phyloP scores from a whole-genome alignment of 495 filamentous ascomycete species.

The Penicillium nucicola region DNA sequence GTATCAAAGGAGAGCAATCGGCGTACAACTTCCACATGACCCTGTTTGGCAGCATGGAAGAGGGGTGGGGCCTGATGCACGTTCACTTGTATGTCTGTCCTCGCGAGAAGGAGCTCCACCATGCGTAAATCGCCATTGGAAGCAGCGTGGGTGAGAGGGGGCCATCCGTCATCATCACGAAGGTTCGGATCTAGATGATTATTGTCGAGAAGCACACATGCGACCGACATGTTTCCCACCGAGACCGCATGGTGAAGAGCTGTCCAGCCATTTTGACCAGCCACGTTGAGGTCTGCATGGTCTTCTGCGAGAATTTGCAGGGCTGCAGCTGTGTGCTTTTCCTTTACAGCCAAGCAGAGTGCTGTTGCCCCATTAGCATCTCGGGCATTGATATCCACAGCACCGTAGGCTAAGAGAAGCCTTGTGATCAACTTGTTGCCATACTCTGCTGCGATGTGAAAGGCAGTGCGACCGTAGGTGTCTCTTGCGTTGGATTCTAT shows the following conservation, averaged over 20 bases:
- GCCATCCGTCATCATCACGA: background rate
- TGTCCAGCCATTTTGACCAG: background rate
- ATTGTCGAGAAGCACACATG: background rate
- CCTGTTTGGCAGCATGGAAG: conserved; percentile 5
- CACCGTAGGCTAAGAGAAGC: conserved; percentile 1
- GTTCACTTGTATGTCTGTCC: conserved; percentile 9
- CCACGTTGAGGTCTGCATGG: conserved; percentile 4
- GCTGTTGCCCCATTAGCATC: conserved; percentile 4
- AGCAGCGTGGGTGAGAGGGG: conserved; percentile 3
- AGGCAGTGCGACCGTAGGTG: conserved; percentile 9
- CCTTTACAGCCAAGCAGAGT: conserved; percentile 6
- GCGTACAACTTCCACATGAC: conserved; percentile 4
- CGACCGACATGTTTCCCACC: background rate
- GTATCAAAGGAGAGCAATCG: conserved; percentile 6
- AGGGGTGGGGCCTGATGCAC: background rate
- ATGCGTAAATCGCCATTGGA: conserved; percentile 3
- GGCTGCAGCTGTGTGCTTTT: conserved; percentile 1
- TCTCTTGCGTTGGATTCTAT: no score
- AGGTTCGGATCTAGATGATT: conserved; percentile 4
- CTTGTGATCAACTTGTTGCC: conserved; percentile 3
- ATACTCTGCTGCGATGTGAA: conserved; percentile 10
- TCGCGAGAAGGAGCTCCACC: conserved; percentile 5
- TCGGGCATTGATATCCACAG: conserved; percentile 4
- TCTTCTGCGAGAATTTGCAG: conserved; percentile 3
- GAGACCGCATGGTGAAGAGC: background rate